Evolutionary conservation across 2,329 filamentous ascomycete genomes (phyloP).

Genomic region (Talaromyces funiculosus): DNA sequence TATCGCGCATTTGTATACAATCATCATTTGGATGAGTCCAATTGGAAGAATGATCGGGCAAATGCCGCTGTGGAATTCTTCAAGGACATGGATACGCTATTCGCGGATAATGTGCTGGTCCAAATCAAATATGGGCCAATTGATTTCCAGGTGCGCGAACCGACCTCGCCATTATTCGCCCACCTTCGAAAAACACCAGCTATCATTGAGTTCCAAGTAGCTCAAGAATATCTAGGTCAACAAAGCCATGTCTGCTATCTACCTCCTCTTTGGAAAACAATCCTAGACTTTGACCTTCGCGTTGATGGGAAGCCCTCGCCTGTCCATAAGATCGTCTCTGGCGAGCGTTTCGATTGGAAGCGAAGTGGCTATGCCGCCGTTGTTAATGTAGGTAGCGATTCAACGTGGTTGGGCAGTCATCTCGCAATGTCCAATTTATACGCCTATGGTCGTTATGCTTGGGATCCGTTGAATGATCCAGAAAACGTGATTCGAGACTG

Average conservation of each 20-base stretch:
- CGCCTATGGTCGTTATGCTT: conserved; percentile 62
- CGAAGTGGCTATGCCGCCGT: conserved; percentile 61
- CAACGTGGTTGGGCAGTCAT: conserved; percentile 64
- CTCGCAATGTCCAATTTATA: conserved; percentile 68
- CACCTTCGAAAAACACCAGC: conserved; percentile 43
- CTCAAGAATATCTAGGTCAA: conserved; percentile 67
- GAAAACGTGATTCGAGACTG: conserved; percentile 56
- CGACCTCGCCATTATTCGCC: conserved; percentile 59
- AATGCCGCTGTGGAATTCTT: conserved; percentile 67
- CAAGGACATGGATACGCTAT: conserved; percentile 56
- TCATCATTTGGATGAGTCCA: conserved; percentile 46
- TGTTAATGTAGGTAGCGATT: conserved; percentile 60
- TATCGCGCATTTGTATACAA: conserved; percentile 70
- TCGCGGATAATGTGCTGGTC: conserved; percentile 64
- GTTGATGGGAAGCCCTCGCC: conserved; percentile 52
- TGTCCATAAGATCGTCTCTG: conserved; percentile 57
- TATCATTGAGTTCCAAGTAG: conserved; percentile 61
- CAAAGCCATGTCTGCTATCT: conserved; percentile 65
- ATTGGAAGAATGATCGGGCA: conserved; percentile 63
- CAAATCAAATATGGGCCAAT: conserved; percentile 72
- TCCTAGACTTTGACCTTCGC: conserved; percentile 62
- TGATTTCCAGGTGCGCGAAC: conserved; percentile 67
- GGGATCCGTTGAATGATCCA: conserved; percentile 52
- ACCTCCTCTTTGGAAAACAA: conserved; percentile 61
- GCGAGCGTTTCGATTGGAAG: conserved; percentile 52